Evolutionary conservation across 2,329 filamentous ascomycete genomes (phyloP).

Genomic region (Coniosporium tulheliwenetii): DNA sequence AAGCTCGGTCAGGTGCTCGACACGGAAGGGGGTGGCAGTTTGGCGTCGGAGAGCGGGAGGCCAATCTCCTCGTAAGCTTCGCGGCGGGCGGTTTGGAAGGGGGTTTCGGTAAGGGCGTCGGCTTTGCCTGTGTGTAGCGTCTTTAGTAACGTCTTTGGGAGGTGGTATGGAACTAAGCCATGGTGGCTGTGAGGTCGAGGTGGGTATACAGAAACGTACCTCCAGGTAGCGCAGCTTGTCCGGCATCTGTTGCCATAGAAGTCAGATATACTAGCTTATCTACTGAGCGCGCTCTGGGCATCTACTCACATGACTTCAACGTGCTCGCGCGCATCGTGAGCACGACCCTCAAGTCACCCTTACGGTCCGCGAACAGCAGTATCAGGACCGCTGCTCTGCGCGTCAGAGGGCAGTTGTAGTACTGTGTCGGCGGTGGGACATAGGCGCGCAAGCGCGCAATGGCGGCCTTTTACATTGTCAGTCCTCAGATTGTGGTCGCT

Average conservation of each 20-base stretch:
- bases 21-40: conserved; percentile 63
- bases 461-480: conserved; percentile 18
- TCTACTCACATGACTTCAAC: conserved; percentile 36
- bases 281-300: no score
- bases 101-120: conserved; percentile 36
- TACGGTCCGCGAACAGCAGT: conserved; percentile 70
- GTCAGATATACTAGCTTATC: no score
- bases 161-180: no score
- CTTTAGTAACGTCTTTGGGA: conserved; percentile 12
- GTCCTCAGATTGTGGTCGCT: not conserved
- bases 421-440: conserved; percentile 39
- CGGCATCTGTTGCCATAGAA: conserved; percentile 35
- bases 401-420: conserved; percentile 38
- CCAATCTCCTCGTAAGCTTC: conserved; percentile 93
- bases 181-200: no score
- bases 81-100: conserved; percentile 69
- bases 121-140: conserved; percentile 33
- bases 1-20: conserved; percentile 78
- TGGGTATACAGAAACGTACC: conserved; percentile 29
- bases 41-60: conserved; percentile 53
- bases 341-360: conserved; percentile 58
- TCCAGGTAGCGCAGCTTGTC: conserved; percentile 75
- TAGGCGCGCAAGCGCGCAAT: conserved; percentile 41
- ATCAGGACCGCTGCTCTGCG: conserved; percentile 77
- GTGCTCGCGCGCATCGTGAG: conserved; percentile 45